Conservation (phyloP, 208 protist genomes). For the Leishmania gerbilli region DNA sequence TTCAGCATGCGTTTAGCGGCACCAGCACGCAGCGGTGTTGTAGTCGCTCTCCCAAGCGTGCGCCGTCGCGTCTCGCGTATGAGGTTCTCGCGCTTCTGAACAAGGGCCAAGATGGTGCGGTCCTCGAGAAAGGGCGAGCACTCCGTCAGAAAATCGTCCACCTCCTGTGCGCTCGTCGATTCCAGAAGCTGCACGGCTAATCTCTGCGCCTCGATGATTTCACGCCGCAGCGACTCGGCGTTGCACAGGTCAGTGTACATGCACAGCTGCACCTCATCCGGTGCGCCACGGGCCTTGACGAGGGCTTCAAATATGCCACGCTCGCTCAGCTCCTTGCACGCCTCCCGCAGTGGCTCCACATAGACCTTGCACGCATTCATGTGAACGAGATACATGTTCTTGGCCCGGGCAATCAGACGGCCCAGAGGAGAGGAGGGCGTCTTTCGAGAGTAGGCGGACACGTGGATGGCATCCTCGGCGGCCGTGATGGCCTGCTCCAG, state of each 20-base stretch:
- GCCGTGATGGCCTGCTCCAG: constrained; percentile 59
- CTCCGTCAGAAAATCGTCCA: constrained; percentile 65
- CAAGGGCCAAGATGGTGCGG: constrained; percentile 48
- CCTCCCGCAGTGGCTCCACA: constrained; percentile 63
- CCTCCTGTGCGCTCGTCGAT: constrained; percentile 31
- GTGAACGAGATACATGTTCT: constrained; percentile 42
- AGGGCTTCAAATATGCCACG: constrained; percentile 58
- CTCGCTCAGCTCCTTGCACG: constrained; percentile 54
- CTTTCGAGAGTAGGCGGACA: constrained; percentile 20
- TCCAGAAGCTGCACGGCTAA: constrained; percentile 42
- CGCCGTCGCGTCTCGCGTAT: constrained; percentile 13
- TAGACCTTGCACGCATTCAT: constrained; percentile 58
- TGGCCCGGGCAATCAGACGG: constrained; percentile 31
- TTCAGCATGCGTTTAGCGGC: not conserved
- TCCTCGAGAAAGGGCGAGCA: constrained; percentile 58
- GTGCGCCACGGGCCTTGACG: constrained; percentile 35
- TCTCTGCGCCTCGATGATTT: constrained; percentile 43
- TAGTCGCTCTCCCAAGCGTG: not conserved
- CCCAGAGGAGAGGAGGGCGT: constrained; percentile 20
- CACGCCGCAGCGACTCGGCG: constrained; percentile 56
- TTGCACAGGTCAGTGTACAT: constrained; percentile 74
- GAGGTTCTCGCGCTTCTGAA: constrained; percentile 61
- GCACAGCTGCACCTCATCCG: constrained; percentile 49
- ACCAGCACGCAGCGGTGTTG: constrained; percentile 20
- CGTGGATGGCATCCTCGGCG: constrained; percentile 35